Evolutionary conservation across 768 basidiomycete species (phyloP), one percentile per base, ranked within the genome.

Genomic region (Termitomyces titanicus): DNA sequence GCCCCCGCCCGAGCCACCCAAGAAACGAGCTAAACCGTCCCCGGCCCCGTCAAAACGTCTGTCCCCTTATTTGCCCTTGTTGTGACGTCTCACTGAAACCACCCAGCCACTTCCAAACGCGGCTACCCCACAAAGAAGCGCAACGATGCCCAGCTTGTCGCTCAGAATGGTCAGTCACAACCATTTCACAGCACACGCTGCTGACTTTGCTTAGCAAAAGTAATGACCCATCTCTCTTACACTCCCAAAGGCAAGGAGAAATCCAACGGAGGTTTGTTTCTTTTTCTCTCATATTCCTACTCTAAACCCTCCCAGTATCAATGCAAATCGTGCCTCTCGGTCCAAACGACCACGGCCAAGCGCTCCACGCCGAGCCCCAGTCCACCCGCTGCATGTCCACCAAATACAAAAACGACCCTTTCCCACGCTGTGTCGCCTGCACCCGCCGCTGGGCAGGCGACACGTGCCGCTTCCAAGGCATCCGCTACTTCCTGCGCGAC

Each of bases 381-480:
- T 85, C 83, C 57, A 85, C 89, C 2, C 81, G 90, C 5, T 92
- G 90, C 72, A 92, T 92, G 90, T 90, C 89, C 0, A 87, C 83
- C 62, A 79, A 87, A 46, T 92, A 91, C 67, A 81, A 81, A 58
- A 71, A 75, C 42, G 88, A 90, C 60, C 75, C 79, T 49, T 89
- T 91, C 68, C 87, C 89, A 38, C 84, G 87, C 13, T 92, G 90
- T 63, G 86, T 92, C 34, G 86, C 89, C 3, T 92, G 90, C 68
- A 91, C 86, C 33, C 85, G 90, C 39, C 85, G 90, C 22, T 92
- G 90, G 89, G 89, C 89, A 0, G 89, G 90, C 38, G 90, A 92
- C 66, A 91, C 89, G 2, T 92, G 90, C 65, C 84, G 90, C 24
- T 92, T 92, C 70, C 90, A 92, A 67, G 83, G 84, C n/a, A 88